phyloP scores from a whole-genome alignment of 352 stramenopile species.

The Pythium myriotylum region DNA sequence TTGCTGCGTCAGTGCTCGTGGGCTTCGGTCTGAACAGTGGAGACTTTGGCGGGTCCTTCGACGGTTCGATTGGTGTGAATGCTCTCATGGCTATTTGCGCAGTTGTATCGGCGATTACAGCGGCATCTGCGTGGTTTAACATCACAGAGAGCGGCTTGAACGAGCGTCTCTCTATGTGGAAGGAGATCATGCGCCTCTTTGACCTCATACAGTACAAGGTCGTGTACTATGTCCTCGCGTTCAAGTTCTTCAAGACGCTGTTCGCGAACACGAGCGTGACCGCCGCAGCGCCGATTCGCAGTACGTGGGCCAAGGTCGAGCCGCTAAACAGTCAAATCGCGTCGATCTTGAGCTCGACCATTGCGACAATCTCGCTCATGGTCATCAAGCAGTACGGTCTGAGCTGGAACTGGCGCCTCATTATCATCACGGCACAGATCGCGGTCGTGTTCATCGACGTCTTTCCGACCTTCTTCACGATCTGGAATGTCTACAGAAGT shows the following conservation, averaged over 20 bases:
- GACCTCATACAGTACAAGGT: conserved; percentile 29
- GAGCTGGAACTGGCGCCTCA: conserved; percentile 32
- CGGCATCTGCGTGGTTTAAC: conserved; percentile 20
- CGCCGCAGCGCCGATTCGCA: conserved; percentile 30
- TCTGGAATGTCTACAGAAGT: conserved; percentile 32
- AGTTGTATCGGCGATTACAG: conserved; percentile 8
- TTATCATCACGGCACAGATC: conserved; percentile 25
- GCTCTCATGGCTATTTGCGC: conserved; percentile 24
- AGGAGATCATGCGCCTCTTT: conserved; percentile 12
- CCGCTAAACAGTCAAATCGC: conserved; percentile 34
- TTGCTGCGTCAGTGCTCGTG: conserved; percentile 20
- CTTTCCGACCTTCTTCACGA: conserved; percentile 31
- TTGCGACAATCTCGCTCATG: conserved; percentile 6
- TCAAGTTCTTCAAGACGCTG: conserved; percentile 35
- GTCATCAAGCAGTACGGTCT: conserved; percentile 25
- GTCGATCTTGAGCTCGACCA: conserved; percentile 23
- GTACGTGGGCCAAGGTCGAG: conserved; percentile 32
- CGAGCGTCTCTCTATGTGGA: conserved; percentile 12
- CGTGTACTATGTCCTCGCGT: conserved; percentile 34
- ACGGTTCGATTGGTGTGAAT: conserved; percentile 18
- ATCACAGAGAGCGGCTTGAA: conserved; percentile 24
- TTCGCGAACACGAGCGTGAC: conserved; percentile 32
- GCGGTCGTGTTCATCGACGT: conserved; percentile 29
- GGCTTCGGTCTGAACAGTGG: conserved; percentile 38
- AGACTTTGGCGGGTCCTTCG: conserved; percentile 33